Conservation (phyloP, 2,329 filamentous ascomycete genomes). For the Lachnum nothofagi region DNA sequence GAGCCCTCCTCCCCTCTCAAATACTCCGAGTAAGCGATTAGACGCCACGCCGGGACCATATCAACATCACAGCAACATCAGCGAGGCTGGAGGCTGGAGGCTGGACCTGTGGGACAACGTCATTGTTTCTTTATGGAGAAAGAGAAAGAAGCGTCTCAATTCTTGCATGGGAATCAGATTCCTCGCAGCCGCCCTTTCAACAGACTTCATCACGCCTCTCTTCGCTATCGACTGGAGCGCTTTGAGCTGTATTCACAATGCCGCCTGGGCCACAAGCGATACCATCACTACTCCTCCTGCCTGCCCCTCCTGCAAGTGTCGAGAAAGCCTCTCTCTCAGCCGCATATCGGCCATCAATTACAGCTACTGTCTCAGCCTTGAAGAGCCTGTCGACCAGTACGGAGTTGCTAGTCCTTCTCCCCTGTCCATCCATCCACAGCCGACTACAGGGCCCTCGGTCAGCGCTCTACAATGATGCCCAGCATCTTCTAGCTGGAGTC, state of each 20-base stretch:
- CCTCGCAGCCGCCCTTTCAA: too few relatives aligned
- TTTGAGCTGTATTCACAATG: slow-evolving; percentile 3
- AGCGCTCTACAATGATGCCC: slow-evolving; percentile 57
- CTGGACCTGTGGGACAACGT: too few relatives aligned
- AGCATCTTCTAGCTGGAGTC: slow-evolving; percentile 67
- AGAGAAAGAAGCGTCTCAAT: too few relatives aligned
- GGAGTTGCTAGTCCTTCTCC: slow-evolving; percentile 47
- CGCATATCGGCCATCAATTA: slow-evolving; percentile 57
- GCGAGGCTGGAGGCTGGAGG: too few relatives aligned
- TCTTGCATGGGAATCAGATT: too few relatives aligned
- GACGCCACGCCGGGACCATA: too few relatives aligned
- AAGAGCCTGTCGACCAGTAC: slow-evolving; percentile 32
- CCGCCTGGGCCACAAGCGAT: slow-evolving; percentile 16
- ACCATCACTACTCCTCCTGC: slow-evolving; percentile 57
- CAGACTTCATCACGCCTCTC: too few relatives aligned
- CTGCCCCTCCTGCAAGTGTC: slow-evolving; percentile 55
- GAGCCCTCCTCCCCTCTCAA: too few relatives aligned
- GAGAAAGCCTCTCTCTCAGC: slow-evolving; percentile 48
- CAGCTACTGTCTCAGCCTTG: slow-evolving; percentile 48
- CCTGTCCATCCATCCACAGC: slow-evolving; percentile 51
- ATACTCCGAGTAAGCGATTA: too few relatives aligned
- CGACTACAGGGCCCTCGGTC: slow-evolving; percentile 48
- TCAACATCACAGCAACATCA: too few relatives aligned
- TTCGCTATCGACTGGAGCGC: too few relatives aligned
- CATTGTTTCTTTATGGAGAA: too few relatives aligned